A percentile compares a stretch with the other conserved stretches of the same genome.
These are phyloP conservation scores for Thymus quinquecostatus DNA, from an alignment of 257 asterid genomes.

Conservation along the genomic window DNA sequence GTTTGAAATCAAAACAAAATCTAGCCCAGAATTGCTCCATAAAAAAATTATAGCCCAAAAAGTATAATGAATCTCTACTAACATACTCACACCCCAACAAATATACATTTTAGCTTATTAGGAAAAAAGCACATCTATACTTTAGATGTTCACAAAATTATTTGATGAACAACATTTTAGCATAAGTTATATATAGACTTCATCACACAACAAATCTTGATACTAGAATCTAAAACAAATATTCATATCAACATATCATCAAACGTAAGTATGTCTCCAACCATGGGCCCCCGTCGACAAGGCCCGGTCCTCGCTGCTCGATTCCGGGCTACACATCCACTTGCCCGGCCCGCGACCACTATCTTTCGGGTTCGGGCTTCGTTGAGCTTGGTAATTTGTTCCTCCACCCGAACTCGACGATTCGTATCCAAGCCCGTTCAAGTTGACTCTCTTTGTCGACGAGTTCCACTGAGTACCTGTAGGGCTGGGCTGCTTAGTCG, in stretches of 20 bases:
- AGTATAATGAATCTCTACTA: no score
- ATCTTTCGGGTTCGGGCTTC: slow-evolving; percentile 71
- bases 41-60: no score
- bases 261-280: slow-evolving; percentile 56
- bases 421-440: slow-evolving; percentile 45
- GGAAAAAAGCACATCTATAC: not conserved
- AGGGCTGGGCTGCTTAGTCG: slow-evolving; percentile 47
- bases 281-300: slow-evolving; percentile 46
- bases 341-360: slow-evolving; percentile 39
- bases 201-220: slow-evolving; percentile 3
- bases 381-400: slow-evolving; percentile 48
- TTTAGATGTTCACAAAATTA: slow-evolving; percentile 34
- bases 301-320: slow-evolving; percentile 67
- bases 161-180: slow-evolving; percentile 27
- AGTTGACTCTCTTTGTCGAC: slow-evolving; percentile 49
- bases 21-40: no score
- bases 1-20: no score
- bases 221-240: not conserved
- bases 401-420: slow-evolving; percentile 68
- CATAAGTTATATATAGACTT: slow-evolving; percentile 19
- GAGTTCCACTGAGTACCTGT: slow-evolving; percentile 55
- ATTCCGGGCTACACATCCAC: slow-evolving; percentile 77
- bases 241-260: slow-evolving; percentile 19
- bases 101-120: not conserved
- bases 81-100: not conserved